Percentiles rank a stretch among this genome's conserved stretches.
Evolutionary conservation across 2,329 filamentous ascomycete species (phyloP).

Genomic region (Ceratocystis ficicola): DNA sequence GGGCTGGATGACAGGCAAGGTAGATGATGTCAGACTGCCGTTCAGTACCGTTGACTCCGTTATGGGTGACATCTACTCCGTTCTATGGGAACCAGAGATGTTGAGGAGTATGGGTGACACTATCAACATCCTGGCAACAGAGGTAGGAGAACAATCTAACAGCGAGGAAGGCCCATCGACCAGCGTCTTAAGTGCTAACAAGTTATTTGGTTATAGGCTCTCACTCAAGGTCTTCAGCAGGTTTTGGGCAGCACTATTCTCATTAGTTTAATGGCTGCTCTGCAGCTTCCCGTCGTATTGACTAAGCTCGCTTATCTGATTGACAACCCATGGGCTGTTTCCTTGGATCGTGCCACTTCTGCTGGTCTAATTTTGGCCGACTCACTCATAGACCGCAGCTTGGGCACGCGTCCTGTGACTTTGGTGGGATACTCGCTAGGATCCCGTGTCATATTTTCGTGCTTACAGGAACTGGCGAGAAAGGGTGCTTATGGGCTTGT

Average conservation of each 20-base stretch:
- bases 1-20: slow-evolving; percentile 96
- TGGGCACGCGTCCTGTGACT: slow-evolving; percentile 83
- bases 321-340: slow-evolving; percentile 98
- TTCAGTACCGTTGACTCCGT: slow-evolving; percentile 94
- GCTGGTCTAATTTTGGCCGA: slow-evolving; percentile 89
- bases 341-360: slow-evolving; percentile 74
- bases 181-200: not conserved
- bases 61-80: slow-evolving; percentile 96
- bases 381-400: slow-evolving; percentile 78
- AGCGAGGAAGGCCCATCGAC: not conserved
- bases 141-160: slow-evolving; percentile 51
- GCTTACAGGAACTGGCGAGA: slow-evolving; percentile 71
- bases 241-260: slow-evolving; percentile 83
- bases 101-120: slow-evolving; percentile 94
- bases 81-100: slow-evolving; percentile 98
- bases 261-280: slow-evolving; percentile 76
- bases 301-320: slow-evolving; percentile 93
- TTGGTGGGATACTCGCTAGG: slow-evolving; percentile 91
- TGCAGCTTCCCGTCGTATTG: slow-evolving; percentile 82
- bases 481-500: slow-evolving; percentile 76
- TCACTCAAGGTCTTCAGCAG: slow-evolving; percentile 93
- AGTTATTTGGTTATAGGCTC: slow-evolving; percentile 44
- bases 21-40: slow-evolving; percentile 88
- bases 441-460: slow-evolving; percentile 83
- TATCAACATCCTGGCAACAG: slow-evolving; percentile 94